Evolutionary conservation across 495 filamentous ascomycete species (phyloP), one percentile per base, ranked within the genome.

Genomic region (Penicillium diatomitis): DNA sequence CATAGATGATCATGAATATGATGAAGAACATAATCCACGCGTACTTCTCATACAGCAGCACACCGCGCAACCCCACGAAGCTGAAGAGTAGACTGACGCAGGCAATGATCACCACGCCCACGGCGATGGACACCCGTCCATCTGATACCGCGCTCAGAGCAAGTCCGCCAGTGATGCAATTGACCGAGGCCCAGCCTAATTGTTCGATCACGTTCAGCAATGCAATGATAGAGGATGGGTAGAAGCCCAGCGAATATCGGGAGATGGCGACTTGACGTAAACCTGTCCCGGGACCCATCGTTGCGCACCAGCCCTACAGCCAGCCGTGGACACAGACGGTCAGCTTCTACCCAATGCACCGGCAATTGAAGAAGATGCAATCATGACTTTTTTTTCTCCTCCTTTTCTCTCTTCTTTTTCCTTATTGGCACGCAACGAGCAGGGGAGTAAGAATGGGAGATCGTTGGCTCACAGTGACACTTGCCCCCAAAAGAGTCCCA

Each of bases 221-320:
- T 4, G 64, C 61, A 38, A 61, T 57, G 27, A 68, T 48, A 6
- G 60, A 62, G 10, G 61, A 60, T 0, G 61, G 63, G 32, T 61
- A 68, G 47, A 53, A 66, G 8, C 65, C 65, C n/a, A 68, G 51
- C 3, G 61, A 63, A 48, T 63, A 66, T 47, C 65, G 39, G 10
- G 57, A 60, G 85, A 96, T 66, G 84, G 86, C 30, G 82, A 96
- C 64, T 62, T 96, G 48, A 83, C 91, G 36, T 79, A 91, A 61
- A 81, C 90, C 30, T 78, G 84, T 46, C 83, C 85, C 58, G 85
- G 90, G 90, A 71, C 83, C 31, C 88, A 96, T 62, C 6, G 59
- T 63, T 11, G 65, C 65, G 41, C 70, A 77, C 52, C 54, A 66
- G 30, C 60, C 57, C 60, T 63, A 54, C 12, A 32, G 32, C 32